Evolutionary conservation across 2,329 filamentous ascomycete genomes (phyloP).

Genomic region (Cephalotrichum gorgonifer): DNA sequence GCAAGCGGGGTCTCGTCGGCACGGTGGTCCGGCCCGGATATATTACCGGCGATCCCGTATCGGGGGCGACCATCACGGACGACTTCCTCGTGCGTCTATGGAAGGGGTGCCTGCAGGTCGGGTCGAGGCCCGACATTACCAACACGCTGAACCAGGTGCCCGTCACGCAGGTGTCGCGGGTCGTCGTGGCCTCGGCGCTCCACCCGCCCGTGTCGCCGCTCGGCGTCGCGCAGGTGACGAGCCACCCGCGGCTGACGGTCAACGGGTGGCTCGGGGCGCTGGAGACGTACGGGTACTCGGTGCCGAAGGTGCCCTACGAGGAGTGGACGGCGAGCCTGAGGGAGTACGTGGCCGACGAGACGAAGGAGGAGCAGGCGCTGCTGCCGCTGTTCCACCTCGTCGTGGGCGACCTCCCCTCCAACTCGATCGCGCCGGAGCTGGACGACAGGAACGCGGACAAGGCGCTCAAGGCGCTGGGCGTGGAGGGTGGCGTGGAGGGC

Average conservation of each 20-base stretch:
- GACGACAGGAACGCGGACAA: slow-evolving; percentile 48
- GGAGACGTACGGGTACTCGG: slow-evolving; percentile 61
- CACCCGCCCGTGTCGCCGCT: slow-evolving; percentile 36
- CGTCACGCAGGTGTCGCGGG: slow-evolving; percentile 70
- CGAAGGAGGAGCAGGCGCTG: slow-evolving; percentile 18
- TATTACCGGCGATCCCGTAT: slow-evolving; percentile 61
- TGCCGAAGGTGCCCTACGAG: slow-evolving; percentile 56
- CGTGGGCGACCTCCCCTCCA: slow-evolving; percentile 54
- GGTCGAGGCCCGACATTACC: slow-evolving; percentile 60
- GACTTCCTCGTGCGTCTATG: slow-evolving; percentile 82
- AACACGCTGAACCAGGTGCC: slow-evolving; percentile 90
- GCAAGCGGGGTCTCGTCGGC: slow-evolving; percentile 63
- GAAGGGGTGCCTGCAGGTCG: slow-evolving; percentile 80
- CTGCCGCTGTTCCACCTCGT: slow-evolving; percentile 66
- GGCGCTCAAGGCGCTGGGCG: slow-evolving; percentile 39
- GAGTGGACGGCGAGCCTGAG: slow-evolving; percentile 51
- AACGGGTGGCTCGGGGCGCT: slow-evolving; percentile 66
- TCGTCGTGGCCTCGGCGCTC: slow-evolving; percentile 66
- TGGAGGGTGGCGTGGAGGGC: slow-evolving; percentile 36
- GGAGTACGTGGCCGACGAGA: slow-evolving; percentile 16
- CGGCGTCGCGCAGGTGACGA: slow-evolving; percentile 65
- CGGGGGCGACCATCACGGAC: slow-evolving; percentile 68
- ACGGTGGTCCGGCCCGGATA: slow-evolving; percentile 78
- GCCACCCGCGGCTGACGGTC: slow-evolving; percentile 67
- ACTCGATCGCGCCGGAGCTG: slow-evolving; percentile 61